Evolutionary conservation across 73 alveolate species (phyloP).

Genomic region (Blepharisma stoltei): DNA sequence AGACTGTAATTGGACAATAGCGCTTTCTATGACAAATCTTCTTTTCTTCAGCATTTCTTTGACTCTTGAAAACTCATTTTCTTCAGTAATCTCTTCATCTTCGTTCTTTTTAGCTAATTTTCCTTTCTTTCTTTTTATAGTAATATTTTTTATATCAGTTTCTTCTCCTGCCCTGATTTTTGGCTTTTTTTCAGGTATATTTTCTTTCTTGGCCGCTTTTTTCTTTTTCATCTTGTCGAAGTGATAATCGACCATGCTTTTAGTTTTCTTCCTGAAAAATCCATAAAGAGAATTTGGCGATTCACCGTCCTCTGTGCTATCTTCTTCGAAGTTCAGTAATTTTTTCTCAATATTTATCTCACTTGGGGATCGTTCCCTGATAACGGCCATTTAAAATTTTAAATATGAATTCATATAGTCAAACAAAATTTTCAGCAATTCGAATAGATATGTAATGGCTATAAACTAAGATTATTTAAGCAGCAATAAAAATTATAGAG

Average conservation of each 20-base stretch:
- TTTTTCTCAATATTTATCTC: slow-evolving; percentile 12
- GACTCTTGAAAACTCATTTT: background rate
- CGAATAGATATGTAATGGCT: no score
- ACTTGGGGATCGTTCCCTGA: slow-evolving; percentile 8
- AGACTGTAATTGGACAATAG: background rate
- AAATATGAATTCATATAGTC: no score
- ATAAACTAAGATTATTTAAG: no score
- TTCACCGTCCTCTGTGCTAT: no score
- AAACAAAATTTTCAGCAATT: no score
- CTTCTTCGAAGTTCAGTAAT: background rate
- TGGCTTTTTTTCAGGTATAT: no score
- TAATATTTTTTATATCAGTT: no score
- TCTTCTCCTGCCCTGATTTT: no score
- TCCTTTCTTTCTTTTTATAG: no score
- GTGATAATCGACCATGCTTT: background rate
- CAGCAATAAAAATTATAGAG: no score
- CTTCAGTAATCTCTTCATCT: no score
- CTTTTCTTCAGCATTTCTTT: slow-evolving; percentile 11
- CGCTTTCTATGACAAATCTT: slow-evolving; percentile 14
- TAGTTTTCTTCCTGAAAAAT: background rate
- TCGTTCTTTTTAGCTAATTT: no score
- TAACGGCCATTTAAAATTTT: background rate
- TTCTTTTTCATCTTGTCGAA: slow-evolving; percentile 13
- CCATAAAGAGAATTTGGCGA: background rate
- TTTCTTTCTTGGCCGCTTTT: background rate